Conservation (phyloP, 371 early-diverging fungal species). For the Rozella allomycis region DNA sequence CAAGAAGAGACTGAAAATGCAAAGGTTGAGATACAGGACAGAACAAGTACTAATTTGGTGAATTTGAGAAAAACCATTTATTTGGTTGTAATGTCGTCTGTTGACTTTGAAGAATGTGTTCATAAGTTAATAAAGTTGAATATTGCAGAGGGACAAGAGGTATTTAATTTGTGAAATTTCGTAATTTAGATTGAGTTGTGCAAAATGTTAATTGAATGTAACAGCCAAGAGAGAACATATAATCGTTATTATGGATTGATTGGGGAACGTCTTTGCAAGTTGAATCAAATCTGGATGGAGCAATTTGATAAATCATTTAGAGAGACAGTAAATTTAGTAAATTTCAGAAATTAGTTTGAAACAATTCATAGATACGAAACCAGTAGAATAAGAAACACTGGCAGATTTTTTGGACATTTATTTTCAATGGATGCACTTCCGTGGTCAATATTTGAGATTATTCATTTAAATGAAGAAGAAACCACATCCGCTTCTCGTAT, state of each 20-base stretch:
- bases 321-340: conserved; percentile 20
- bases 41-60: conserved; percentile 68
- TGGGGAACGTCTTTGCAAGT: conserved; percentile 78
- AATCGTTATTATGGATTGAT: conserved; percentile 76
- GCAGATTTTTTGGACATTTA: conserved; percentile 73
- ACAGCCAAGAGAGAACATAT: conserved; percentile 83
- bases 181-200: conserved; percentile 69
- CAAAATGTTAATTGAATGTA: conserved; percentile 93
- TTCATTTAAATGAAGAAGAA: conserved; percentile 67
- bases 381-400: conserved; percentile 74
- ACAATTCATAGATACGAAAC: conserved; percentile 85
- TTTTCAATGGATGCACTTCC: conserved; percentile 61
- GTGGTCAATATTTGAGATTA: conserved; percentile 55
- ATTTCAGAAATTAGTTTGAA: conserved; percentile 30
- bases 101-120: conserved; percentile 82
- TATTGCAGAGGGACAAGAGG: conserved; percentile 62
- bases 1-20: conserved; percentile 14
- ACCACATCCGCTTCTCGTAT: conserved; percentile 92
- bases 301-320: conserved; percentile 52
- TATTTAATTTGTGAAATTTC: too few relatives aligned
- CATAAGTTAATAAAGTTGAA: conserved; percentile 78
- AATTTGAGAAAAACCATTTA: conserved; percentile 79
- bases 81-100: conserved; percentile 81
- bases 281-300: conserved; percentile 55
- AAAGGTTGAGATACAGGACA: conserved; percentile 56